Conservation (phyloP, 2,329 filamentous ascomycete genomes). For the Macrophomina pseudophaseolina region DNA sequence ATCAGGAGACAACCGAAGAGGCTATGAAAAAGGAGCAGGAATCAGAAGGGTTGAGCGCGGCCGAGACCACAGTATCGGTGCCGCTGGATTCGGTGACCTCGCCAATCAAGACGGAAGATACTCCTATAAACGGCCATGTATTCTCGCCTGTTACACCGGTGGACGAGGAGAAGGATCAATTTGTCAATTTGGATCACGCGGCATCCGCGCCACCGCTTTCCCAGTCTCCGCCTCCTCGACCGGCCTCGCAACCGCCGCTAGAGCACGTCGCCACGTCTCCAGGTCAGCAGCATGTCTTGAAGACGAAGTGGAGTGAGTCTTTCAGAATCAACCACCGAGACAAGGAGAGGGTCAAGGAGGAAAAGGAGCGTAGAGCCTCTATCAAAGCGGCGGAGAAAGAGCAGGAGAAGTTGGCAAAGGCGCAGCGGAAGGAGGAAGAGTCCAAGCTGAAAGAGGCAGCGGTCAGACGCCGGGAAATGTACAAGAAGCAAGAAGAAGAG, state of each 20-base stretch:
- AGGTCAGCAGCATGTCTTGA: conserved; percentile 23
- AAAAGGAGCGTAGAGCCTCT: conserved; percentile 27
- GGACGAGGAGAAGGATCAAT: conserved; percentile 52
- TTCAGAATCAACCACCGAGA: conserved; percentile 10
- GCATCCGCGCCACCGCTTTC: conserved; percentile 61
- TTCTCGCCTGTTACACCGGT: conserved; percentile 46
- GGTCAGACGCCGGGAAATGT: conserved; percentile 58
- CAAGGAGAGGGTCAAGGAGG: conserved; percentile 31
- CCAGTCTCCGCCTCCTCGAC: conserved; percentile 12
- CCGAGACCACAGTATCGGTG: conserved; percentile 64
- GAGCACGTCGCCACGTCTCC: conserved; percentile 37
- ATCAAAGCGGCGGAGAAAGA: conserved; percentile 59
- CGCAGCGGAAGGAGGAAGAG: conserved; percentile 54
- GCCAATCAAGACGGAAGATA: conserved; percentile 34
- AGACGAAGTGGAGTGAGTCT: conserved; percentile 22
- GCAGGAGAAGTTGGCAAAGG: conserved; percentile 49
- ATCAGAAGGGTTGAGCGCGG: conserved; percentile 66
- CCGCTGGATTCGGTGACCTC: conserved; percentile 51
- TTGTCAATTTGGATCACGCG: conserved; percentile 68
- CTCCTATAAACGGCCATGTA: conserved; percentile 38
- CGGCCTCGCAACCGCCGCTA: conserved; percentile 37
- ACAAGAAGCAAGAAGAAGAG: conserved; percentile 66
- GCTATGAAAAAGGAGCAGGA: conserved; percentile 79
- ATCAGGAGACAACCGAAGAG: conserved; percentile 83
- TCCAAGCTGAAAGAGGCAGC: conserved; percentile 39